Percentiles rank a stretch among this genome's conserved stretches.
phyloP scores from a whole-genome alignment of 805 yeast species.

The Spathaspora sp. region DNA sequence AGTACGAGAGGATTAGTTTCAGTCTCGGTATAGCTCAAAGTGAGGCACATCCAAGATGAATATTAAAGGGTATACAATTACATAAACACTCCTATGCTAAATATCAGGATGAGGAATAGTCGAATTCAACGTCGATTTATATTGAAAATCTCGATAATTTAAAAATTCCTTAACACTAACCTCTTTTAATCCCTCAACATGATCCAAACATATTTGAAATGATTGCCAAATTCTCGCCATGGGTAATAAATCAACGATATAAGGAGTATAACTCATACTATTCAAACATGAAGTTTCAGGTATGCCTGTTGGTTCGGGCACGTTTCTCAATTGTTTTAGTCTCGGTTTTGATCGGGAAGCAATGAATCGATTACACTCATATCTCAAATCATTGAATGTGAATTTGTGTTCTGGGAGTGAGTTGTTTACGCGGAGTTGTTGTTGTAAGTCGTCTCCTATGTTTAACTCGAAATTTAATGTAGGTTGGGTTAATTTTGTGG shows the following conservation, averaged over 20 bases:
- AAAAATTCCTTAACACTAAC: conserved; percentile 24
- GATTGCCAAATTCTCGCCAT: conserved; percentile 28
- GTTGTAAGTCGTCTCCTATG: conserved; percentile 20
- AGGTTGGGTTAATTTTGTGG: conserved; percentile 20
- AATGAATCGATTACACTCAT: conserved; percentile 17
- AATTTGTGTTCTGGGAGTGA: conserved; percentile 2
- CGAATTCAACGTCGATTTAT: conserved; percentile 7
- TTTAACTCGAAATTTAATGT: conserved; percentile 39
- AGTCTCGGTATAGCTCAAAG: background rate
- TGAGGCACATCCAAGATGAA: too few species aligned
- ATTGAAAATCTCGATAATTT: conserved; percentile 34
- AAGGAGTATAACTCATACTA: conserved; percentile 21
- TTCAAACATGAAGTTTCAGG: conserved; percentile 31
- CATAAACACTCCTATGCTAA: too few species aligned
- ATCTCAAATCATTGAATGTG: conserved; percentile 11
- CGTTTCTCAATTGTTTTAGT: conserved; percentile 26
- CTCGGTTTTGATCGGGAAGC: conserved; percentile 33
- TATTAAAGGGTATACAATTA: too few species aligned
- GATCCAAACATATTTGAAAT: conserved; percentile 25
- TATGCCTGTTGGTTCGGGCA: conserved; percentile 24
- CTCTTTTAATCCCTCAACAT: conserved; percentile 14
- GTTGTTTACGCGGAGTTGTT: background rate
- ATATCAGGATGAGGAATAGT: background rate
- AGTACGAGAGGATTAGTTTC: too few species aligned
- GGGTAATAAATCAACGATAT: conserved; percentile 30